Percentiles rank a stretch among this genome's conserved stretches.
These are phyloP conservation scores for Panellus pusillus DNA, from an alignment of 768 basidiomycete species.

Conservation along the genomic window DNA sequence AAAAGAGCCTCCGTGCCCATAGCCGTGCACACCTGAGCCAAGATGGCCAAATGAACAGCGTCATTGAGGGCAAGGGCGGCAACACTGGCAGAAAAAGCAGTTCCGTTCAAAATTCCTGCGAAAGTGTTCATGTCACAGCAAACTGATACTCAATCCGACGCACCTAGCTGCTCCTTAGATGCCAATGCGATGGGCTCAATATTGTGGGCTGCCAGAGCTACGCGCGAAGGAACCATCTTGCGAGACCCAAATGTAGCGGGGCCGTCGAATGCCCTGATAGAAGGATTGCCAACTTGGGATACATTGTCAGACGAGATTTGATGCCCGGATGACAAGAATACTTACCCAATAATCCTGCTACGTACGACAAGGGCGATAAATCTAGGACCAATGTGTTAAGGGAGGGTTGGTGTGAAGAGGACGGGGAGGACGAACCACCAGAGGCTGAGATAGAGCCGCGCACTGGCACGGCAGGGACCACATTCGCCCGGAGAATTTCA, in stretches of 20 bases:
- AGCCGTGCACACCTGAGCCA: slow-evolving; percentile 74
- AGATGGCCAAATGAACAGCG: slow-evolving; percentile 57
- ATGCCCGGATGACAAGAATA: background rate
- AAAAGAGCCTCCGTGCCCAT: slow-evolving; percentile 78
- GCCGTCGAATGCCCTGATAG: slow-evolving; percentile 64
- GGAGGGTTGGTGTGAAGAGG: background rate
- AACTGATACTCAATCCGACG: background rate
- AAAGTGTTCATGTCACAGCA: background rate
- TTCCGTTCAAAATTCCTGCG: slow-evolving; percentile 61
- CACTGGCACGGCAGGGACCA: slow-evolving; percentile 77
- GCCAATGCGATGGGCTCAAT: slow-evolving; percentile 60
- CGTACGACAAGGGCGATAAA: slow-evolving; percentile 52
- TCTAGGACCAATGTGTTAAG: slow-evolving; percentile 19
- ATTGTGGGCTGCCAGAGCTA: slow-evolving; percentile 51
- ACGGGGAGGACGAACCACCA: slow-evolving; percentile 49
- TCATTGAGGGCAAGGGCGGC: slow-evolving; percentile 73
- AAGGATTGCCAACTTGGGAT: slow-evolving; percentile 52
- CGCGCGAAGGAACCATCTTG: slow-evolving; percentile 48
- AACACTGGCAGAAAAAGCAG: slow-evolving; percentile 72
- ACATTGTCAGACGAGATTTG: background rate
- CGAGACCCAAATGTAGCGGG: slow-evolving; percentile 49
- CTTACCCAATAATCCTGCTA: slow-evolving; percentile 65
- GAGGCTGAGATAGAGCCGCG: slow-evolving; percentile 78
- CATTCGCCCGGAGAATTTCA: slow-evolving; percentile 59
- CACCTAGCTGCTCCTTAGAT: slow-evolving; percentile 67